Evolutionary conservation across 257 asterid genomes (phyloP).

Genomic region (Capsicum pubescens): DNA sequence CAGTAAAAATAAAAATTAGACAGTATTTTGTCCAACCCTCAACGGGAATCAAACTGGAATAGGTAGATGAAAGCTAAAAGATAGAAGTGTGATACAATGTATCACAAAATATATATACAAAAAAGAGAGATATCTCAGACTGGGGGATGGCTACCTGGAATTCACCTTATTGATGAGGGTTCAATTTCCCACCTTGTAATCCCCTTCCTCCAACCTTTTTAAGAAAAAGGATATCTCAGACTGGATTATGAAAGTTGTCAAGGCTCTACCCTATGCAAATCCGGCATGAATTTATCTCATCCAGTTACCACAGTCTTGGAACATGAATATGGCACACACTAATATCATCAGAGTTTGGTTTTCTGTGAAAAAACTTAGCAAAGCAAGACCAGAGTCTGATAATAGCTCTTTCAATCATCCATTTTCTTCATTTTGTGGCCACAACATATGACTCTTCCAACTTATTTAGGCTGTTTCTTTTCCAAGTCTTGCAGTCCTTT

Average conservation of each 20-base stretch:
- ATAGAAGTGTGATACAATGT: not conserved
- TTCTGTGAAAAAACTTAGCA: not conserved
- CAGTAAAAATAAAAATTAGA: conserved; percentile 17
- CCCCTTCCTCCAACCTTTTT: too few relatives aligned
- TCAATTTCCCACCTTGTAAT: too few relatives aligned
- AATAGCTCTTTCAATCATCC: conserved; percentile 1
- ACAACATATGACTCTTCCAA: not conserved
- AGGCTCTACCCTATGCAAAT: not conserved
- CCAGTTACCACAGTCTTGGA: conserved; percentile 12
- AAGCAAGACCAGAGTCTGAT: conserved; percentile 1
- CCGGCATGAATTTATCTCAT: not conserved
- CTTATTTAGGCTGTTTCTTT: not conserved
- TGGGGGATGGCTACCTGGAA: too few relatives aligned
- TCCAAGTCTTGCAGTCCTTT: not conserved
- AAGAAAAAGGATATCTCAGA: not conserved
- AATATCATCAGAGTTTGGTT: not conserved
- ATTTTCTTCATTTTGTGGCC: not conserved
- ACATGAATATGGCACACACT: not conserved
- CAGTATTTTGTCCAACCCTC: not conserved
- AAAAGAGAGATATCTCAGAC: not conserved
- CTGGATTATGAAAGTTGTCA: not conserved
- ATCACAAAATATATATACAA: not conserved
- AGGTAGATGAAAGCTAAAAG: not conserved
- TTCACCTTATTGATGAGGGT: too few relatives aligned
- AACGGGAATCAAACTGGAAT: not conserved